phyloP scores from a whole-genome alignment of 768 basidiomycete genomes.

The Boletellus sp. region DNA sequence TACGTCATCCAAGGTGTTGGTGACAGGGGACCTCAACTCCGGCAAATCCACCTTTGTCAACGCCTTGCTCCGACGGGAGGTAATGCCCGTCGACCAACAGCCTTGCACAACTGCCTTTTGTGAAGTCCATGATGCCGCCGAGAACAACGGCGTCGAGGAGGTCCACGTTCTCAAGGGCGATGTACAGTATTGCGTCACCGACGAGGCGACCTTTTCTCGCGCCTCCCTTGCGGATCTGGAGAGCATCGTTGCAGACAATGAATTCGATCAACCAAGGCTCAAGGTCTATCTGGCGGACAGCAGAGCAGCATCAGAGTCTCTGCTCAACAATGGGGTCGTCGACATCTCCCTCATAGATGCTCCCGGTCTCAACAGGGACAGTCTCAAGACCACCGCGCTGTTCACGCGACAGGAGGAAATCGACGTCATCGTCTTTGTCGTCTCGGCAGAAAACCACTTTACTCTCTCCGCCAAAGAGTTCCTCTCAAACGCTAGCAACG shows the following conservation, averaged over 20 bases:
- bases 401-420: slow-evolving; percentile 98
- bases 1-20: slow-evolving; percentile 91
- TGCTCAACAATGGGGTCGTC: slow-evolving; percentile 92
- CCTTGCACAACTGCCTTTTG: slow-evolving; percentile 97
- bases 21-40: slow-evolving; percentile 97
- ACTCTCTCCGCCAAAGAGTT: slow-evolving; percentile 95
- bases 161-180: slow-evolving; percentile 78
- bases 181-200: slow-evolving; percentile 59
- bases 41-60: slow-evolving; percentile 99
- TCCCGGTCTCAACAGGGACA: slow-evolving; percentile 95
- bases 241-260: slow-evolving; percentile 59
- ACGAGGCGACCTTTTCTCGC: slow-evolving; percentile 75
- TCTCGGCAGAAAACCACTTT: slow-evolving; percentile 97
- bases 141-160: slow-evolving; percentile 78
- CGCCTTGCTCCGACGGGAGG: slow-evolving; percentile 81
- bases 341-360: slow-evolving; percentile 98
- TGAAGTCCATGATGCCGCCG: slow-evolving; percentile 89
- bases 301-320: slow-evolving; percentile 72
- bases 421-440: slow-evolving; percentile 97
- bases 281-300: slow-evolving; percentile 88
- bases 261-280: slow-evolving; percentile 61
- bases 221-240: slow-evolving; percentile 70
- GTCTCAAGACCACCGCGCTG: slow-evolving; percentile 88
- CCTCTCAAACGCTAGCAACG: slow-evolving; percentile 86
- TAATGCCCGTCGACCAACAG: slow-evolving; percentile 98